Evolutionary conservation across 1,139 yeast genomes (phyloP).

Genomic region (Pichia sp.): DNA sequence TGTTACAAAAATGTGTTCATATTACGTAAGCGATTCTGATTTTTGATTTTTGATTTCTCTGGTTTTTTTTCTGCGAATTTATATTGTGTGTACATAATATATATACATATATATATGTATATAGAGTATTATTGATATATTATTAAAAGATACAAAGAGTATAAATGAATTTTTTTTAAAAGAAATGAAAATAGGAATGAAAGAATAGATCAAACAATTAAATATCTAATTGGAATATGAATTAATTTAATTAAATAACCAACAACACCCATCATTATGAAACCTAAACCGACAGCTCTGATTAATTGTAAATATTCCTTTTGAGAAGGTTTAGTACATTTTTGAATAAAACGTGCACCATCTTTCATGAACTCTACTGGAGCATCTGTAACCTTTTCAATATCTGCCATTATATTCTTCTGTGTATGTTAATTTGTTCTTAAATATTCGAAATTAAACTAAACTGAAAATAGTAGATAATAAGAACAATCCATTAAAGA

Average conservation of each 20-base stretch:
- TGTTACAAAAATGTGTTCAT: too few relatives aligned
- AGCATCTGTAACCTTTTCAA: slow-evolving; percentile 81
- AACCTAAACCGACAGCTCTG: slow-evolving; percentile 95
- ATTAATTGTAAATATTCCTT: slow-evolving; percentile 85
- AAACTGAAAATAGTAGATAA: too few relatives aligned
- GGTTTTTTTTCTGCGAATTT: too few relatives aligned
- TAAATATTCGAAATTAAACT: too few relatives aligned
- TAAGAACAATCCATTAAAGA: too few relatives aligned
- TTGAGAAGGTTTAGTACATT: slow-evolving; percentile 89
- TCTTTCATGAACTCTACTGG: slow-evolving; percentile 90
- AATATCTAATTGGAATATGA: slow-evolving; percentile 95
- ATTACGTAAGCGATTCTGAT: too few relatives aligned
- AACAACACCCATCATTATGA: slow-evolving; percentile 94
- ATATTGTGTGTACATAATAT: too few relatives aligned
- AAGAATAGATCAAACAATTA: slow-evolving; percentile 78
- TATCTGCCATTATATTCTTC: slow-evolving; percentile 29
- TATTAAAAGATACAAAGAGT: too few relatives aligned
- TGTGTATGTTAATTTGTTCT: neutral
- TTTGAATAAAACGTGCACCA: slow-evolving; percentile 79
- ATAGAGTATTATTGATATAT: too few relatives aligned
- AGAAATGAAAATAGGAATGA: neutral
- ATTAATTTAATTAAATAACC: slow-evolving; percentile 93
- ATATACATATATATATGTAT: too few relatives aligned
- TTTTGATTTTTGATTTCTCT: too few relatives aligned
- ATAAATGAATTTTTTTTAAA: too few relatives aligned